Conservation (phyloP, 164 flowering plant genomes). For the Kalanchoe fedtschenkoi region DNA sequence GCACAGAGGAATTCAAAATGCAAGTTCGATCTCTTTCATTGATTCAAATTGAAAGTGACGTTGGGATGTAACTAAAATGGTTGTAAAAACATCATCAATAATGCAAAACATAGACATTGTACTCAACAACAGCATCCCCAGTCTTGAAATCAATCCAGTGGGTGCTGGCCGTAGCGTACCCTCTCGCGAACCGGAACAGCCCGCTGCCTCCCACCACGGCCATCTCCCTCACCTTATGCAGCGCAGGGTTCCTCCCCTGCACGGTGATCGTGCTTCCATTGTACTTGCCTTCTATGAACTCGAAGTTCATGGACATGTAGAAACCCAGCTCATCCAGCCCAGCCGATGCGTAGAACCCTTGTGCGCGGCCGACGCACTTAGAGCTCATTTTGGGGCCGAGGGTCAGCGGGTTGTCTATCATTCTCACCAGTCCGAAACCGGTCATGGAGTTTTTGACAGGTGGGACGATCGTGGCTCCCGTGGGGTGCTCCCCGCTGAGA, state of each 20-base stretch:
- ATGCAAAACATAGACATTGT: conserved; percentile 34
- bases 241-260: conserved; percentile 11
- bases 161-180: conserved; percentile 28
- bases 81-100: too few relatives aligned
- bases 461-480: conserved; percentile 19
- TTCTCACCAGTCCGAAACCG: conserved; percentile 25
- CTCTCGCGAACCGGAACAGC: conserved; percentile 28
- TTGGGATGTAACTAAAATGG: too few relatives aligned
- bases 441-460: conserved; percentile 5
- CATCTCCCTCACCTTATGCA: conserved; percentile 25
- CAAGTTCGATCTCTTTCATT: too few relatives aligned
- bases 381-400: conserved; percentile 12
- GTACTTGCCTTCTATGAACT: conserved; percentile 14
- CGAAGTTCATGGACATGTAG: conserved; percentile 19
- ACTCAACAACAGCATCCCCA: conserved; percentile 33
- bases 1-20: too few relatives aligned
- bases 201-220: conserved; percentile 44
- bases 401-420: conserved; percentile 19
- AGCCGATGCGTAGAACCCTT: conserved; percentile 19
- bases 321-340: conserved; percentile 9
- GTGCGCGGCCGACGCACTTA: conserved; percentile 16
- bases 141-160: conserved; percentile 9
- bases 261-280: conserved; percentile 19
- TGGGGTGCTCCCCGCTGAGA: conserved; percentile 33
- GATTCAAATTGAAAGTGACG: too few relatives aligned